Percentiles rank a stretch among this genome's conserved stretches.
These are phyloP conservation scores for Tulasnella calospora DNA, from an alignment of 768 basidiomycete species.

Conservation along the genomic window DNA sequence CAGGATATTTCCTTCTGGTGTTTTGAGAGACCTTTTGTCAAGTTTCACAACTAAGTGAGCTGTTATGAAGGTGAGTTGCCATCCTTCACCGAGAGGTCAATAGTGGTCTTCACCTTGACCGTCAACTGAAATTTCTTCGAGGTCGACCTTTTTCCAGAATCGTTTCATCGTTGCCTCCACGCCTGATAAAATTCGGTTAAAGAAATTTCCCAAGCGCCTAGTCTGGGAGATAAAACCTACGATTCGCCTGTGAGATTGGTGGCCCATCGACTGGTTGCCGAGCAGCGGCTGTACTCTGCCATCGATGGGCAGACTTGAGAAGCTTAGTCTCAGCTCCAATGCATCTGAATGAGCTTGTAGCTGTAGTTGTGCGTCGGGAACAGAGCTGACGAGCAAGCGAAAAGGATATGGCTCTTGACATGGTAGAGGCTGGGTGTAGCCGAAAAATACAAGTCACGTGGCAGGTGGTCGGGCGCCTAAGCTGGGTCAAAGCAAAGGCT, in stretches of 20 bases:
- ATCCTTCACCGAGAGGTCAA: background rate
- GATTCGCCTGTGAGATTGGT: slow-evolving; percentile 27
- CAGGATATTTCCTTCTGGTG: slow-evolving; percentile 75
- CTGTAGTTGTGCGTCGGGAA: background rate
- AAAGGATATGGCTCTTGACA: background rate
- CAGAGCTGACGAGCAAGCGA: background rate
- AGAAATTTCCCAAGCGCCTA: background rate
- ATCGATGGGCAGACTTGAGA: background rate
- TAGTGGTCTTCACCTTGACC: slow-evolving; percentile 17
- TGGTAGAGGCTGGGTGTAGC: background rate
- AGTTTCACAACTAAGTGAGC: slow-evolving; percentile 57
- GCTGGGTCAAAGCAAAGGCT: background rate
- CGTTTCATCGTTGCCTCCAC: slow-evolving; percentile 81
- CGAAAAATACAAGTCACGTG: background rate
- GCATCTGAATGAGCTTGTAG: background rate
- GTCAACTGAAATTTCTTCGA: slow-evolving; percentile 48
- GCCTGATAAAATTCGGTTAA: slow-evolving; percentile 44
- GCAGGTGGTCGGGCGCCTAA: background rate
- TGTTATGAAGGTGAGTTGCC: slow-evolving; percentile 4
- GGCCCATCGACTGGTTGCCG: background rate
- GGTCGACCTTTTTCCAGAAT: slow-evolving; percentile 91
- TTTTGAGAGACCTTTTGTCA: slow-evolving; percentile 81
- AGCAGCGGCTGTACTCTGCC: background rate
- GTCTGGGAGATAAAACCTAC: slow-evolving; percentile 11
- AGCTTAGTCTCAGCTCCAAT: background rate